Evolutionary conservation across 129 eudicot genomes (phyloP).

Genomic region (Mikania micrantha): DNA sequence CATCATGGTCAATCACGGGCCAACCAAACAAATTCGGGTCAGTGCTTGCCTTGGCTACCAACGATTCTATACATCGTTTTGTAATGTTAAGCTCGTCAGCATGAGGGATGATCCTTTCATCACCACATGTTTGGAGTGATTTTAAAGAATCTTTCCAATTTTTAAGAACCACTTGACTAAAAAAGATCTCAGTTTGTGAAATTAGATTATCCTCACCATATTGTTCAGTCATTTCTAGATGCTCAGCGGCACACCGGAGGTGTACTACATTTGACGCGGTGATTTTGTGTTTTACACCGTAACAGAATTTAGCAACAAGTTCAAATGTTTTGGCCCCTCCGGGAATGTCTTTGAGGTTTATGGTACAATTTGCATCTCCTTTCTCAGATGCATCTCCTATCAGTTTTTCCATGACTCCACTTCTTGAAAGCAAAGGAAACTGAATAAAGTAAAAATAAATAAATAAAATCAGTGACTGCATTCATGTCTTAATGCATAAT

Average conservation of each 20-base stretch:
- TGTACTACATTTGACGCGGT: constrained; percentile 77
- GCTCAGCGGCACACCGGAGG: constrained; percentile 82
- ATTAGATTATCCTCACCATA: constrained; percentile 88
- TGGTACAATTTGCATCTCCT: constrained; percentile 44
- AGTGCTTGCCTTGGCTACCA: constrained; percentile 70
- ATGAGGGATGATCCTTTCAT: constrained; percentile 31
- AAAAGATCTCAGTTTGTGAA: constrained; percentile 67
- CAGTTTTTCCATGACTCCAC: constrained; percentile 79
- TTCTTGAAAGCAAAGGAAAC: constrained; percentile 93
- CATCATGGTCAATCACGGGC: constrained; percentile 80
- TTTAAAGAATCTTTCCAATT: constrained; percentile 83
- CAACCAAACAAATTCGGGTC: constrained; percentile 88
- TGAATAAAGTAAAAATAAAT: constrained; percentile 16
- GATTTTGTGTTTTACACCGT: constrained; percentile 93
- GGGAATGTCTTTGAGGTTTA: constrained; percentile 59
- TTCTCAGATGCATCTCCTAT: constrained; percentile 62
- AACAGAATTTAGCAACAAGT: constrained; percentile 87
- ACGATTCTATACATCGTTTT: constrained; percentile 75
- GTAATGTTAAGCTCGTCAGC: constrained; percentile 73
- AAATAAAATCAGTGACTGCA: background rate
- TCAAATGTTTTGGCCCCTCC: constrained; percentile 84
- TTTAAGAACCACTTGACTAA: constrained; percentile 59
- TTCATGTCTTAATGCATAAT: background rate
- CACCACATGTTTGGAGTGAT: constrained; percentile 73
- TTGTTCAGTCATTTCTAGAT: constrained; percentile 86